Evolutionary conservation across 108 stramenopile species (phyloP).

Genomic region (Nitzschia sp.): DNA sequence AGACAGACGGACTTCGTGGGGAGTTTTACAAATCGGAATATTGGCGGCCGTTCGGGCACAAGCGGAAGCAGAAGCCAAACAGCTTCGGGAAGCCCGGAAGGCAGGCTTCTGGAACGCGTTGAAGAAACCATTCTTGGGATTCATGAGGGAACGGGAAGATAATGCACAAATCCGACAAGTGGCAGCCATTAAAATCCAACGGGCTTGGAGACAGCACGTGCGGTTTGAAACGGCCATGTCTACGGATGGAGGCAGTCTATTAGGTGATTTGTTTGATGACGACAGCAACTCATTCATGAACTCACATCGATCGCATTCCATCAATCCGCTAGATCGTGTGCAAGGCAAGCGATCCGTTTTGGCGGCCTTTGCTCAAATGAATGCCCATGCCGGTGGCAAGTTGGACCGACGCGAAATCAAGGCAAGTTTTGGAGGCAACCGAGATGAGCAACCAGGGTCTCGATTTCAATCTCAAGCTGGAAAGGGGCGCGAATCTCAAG

Average conservation of each 20-base stretch:
- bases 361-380: constrained; percentile 9
- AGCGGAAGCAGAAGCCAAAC: constrained; percentile 14
- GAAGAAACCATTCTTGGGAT: not conserved
- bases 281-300: constrained; percentile 7
- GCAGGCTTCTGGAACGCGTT: not conserved
- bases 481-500: constrained; percentile 45
- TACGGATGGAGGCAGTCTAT: constrained; percentile 5
- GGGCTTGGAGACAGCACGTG: constrained; percentile 36
- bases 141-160: not conserved
- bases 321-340: not conserved
- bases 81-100: constrained; percentile 1
- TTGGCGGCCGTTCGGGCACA: constrained; percentile 16
- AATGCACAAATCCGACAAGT: constrained; percentile 12
- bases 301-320: not conserved
- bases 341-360: not conserved
- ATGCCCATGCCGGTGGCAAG: not conserved
- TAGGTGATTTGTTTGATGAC: not conserved
- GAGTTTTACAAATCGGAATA: constrained; percentile 16
- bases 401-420: not conserved
- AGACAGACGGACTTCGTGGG: constrained; percentile 8
- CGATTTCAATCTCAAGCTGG: constrained; percentile 30
- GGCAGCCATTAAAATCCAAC: constrained; percentile 47
- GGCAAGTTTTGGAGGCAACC: not conserved
- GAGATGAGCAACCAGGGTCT: not conserved
- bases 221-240: constrained; percentile 1